These are phyloP conservation scores for Tuber calosporum DNA, from an alignment of 495 filamentous ascomycete species.

Conservation along the genomic window DNA sequence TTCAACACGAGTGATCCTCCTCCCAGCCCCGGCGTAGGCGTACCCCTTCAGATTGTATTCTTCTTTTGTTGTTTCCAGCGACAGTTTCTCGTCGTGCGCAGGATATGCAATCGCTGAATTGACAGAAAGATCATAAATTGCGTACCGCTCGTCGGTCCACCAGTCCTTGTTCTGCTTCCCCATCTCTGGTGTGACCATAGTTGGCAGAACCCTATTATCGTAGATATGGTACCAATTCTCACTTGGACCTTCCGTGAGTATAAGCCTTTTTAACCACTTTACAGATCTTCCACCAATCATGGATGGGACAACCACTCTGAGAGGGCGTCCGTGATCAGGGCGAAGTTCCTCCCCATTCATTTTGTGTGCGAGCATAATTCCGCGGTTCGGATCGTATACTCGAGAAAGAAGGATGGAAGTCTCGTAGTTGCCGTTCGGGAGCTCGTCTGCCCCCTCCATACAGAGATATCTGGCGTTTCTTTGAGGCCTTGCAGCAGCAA, in stretches of 20 bases:
- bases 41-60: slow-evolving; percentile 68
- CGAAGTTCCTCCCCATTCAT: slow-evolving; percentile 85
- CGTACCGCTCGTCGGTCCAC: slow-evolving; percentile 90
- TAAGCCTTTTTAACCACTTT: slow-evolving; percentile 86
- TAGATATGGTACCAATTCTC: slow-evolving; percentile 97
- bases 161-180: slow-evolving; percentile 64
- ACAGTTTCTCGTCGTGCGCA: slow-evolving; percentile 66
- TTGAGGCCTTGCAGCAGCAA: slow-evolving; percentile 60
- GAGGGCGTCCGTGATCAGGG: slow-evolving; percentile 82
- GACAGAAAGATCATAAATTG: slow-evolving; percentile 86
- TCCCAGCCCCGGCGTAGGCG: slow-evolving; percentile 85
- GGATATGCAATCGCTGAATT: slow-evolving; percentile 82
- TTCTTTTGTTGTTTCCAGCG: slow-evolving; percentile 41
- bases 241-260: slow-evolving; percentile 69
- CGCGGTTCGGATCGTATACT: slow-evolving; percentile 75
- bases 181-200: slow-evolving; percentile 77
- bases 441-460: slow-evolving; percentile 85
- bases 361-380: slow-evolving; percentile 82
- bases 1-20: slow-evolving; percentile 75
- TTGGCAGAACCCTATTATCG: slow-evolving; percentile 87
- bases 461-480: slow-evolving; percentile 75
- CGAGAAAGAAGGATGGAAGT: slow-evolving; percentile 84
- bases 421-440: slow-evolving; percentile 87
- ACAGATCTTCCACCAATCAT: slow-evolving; percentile 93
- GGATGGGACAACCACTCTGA: slow-evolving; percentile 79